These are phyloP conservation scores for Raphanus hybrid DNA, from an alignment of 441 rosid species.

Conservation along the genomic window DNA sequence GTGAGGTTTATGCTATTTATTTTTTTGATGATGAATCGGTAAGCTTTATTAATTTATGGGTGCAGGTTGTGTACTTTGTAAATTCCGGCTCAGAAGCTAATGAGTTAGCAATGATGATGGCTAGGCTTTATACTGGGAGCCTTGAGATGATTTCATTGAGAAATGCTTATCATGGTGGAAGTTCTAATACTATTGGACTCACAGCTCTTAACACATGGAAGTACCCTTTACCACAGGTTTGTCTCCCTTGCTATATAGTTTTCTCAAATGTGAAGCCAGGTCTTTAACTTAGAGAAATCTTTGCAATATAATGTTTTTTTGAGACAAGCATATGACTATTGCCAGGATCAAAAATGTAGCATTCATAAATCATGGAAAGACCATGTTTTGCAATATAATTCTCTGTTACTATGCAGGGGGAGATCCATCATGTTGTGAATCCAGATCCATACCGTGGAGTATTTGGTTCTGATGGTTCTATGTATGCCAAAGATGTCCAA, in stretches of 20 bases:
- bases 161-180: slow-evolving; percentile 98
- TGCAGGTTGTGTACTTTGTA: slow-evolving; percentile 92
- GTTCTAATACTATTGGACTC: slow-evolving; percentile 81
- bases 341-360: too few species aligned
- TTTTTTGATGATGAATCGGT: slow-evolving; percentile 14
- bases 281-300: neutral
- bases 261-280: neutral
- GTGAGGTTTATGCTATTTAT: slow-evolving; percentile 17
- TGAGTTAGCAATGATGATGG: slow-evolving; percentile 96
- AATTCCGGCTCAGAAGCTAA: slow-evolving; percentile 96
- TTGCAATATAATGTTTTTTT: neutral
- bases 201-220: slow-evolving; percentile 93
- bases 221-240: slow-evolving; percentile 85
- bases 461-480: slow-evolving; percentile 79
- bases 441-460: slow-evolving; percentile 90
- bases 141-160: slow-evolving; percentile 90
- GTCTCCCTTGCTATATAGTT: neutral
- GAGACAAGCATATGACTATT: too few species aligned
- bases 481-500: slow-evolving; percentile 84
- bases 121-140: slow-evolving; percentile 78
- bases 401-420: slow-evolving; percentile 61
- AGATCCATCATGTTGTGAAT: slow-evolving; percentile 88
- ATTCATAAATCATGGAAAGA: too few species aligned
- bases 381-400: neutral
- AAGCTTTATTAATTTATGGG: slow-evolving; percentile 13